A percentile compares a stretch with the other conserved stretches of the same genome.
Evolutionary conservation across 768 basidiomycete genomes (phyloP).

Genomic region (Macrolepiota albuminosa): DNA sequence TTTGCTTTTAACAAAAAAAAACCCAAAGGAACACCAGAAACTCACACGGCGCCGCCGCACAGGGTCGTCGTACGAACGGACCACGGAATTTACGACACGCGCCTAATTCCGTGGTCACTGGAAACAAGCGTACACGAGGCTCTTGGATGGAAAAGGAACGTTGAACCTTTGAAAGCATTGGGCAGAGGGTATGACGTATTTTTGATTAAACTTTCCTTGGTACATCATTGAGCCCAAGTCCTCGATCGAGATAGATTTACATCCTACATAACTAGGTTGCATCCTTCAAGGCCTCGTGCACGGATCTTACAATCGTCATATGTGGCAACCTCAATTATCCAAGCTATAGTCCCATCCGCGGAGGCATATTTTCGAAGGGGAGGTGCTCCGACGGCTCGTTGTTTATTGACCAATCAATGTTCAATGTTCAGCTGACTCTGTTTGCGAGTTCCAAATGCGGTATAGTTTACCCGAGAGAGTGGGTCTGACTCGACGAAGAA

Average conservation of each 20-base stretch:
- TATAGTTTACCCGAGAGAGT: conserved; percentile 11
- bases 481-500: conserved; percentile 5
- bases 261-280: background rate
- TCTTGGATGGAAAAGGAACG: background rate
- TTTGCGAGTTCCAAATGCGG: conserved; percentile 6
- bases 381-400: background rate
- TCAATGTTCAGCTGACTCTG: conserved; percentile 10
- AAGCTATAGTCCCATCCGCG: conserved; percentile 5
- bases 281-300: background rate
- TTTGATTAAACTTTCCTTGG: background rate
- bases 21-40: background rate
- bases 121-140: background rate
- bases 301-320: conserved; percentile 5
- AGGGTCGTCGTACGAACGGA: background rate
- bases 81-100: background rate
- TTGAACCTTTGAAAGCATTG: background rate
- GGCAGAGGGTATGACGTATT: conserved; percentile 14
- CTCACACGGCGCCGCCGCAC: background rate
- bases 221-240: background rate
- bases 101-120: background rate
- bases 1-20: background rate
- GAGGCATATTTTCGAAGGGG: background rate
- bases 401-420: background rate
- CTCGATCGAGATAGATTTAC: background rate
- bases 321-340: conserved; percentile 1